Evolutionary conservation across 2,329 filamentous ascomycete genomes (phyloP).

Genomic region (Cryphonectria naterciae): DNA sequence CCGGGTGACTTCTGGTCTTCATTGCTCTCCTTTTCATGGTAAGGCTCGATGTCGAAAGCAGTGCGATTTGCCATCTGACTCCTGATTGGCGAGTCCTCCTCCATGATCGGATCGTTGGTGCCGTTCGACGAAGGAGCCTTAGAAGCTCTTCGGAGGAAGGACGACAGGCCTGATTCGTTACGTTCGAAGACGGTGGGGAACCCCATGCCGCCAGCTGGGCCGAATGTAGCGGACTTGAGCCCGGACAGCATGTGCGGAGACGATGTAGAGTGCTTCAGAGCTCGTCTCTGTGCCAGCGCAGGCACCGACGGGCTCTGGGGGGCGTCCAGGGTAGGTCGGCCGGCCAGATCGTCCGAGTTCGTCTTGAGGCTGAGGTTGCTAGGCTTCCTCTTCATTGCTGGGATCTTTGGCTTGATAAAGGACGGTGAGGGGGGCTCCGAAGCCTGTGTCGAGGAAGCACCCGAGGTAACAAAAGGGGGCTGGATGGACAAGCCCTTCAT

Average conservation of each 20-base stretch:
- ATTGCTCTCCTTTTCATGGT: constrained; percentile 70
- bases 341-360: constrained; percentile 60
- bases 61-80: constrained; percentile 65
- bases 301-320: constrained; percentile 59
- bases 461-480: constrained; percentile 54
- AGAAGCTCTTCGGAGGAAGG: constrained; percentile 56
- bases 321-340: constrained; percentile 55
- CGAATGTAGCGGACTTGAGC: constrained; percentile 62
- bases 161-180: constrained; percentile 63
- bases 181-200: constrained; percentile 64
- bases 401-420: constrained; percentile 80
- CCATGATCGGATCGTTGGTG: constrained; percentile 51
- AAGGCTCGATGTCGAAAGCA: constrained; percentile 63
- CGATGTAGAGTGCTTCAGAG: constrained; percentile 69
- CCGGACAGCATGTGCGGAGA: constrained; percentile 68
- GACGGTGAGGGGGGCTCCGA: constrained; percentile 73
- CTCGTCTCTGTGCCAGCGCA: constrained; percentile 64
- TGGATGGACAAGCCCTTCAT: constrained; percentile 85
- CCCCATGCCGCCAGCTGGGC: constrained; percentile 65
- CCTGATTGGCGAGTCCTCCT: constrained; percentile 62
- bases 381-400: constrained; percentile 72
- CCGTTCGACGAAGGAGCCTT: constrained; percentile 40
- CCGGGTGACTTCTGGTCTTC: constrained; percentile 81
- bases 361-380: constrained; percentile 81
- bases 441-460: constrained; percentile 53